Base-by-base conservation (phyloP, 352 stramenopile genomes). In the Lagenidium sp. region DNA sequence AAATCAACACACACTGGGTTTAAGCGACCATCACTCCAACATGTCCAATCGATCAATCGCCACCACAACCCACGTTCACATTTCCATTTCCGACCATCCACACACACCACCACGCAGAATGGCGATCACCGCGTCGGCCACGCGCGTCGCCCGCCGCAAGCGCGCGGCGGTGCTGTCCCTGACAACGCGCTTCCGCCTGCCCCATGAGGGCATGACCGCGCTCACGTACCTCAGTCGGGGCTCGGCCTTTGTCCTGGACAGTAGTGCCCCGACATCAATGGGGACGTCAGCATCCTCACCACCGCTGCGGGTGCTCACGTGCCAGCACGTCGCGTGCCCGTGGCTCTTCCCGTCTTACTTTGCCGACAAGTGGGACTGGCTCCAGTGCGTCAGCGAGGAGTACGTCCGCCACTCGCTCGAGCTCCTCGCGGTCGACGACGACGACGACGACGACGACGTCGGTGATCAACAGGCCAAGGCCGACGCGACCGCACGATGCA, bases 261-360 rank as follows among this genome's bases (percentile, higher is more conserved):
- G 45, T 41, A 41, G 36, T n/a, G 34, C n/a, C 16, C 21, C 52
- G 18, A 12, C 36, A 19, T 21, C 6, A 10, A 28, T 50, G 12
- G 1, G 26, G n/a, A 29, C 41, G 13, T n/a, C n/a, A n/a, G n/a
- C n/a, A n/a, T n/a, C n/a, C n/a, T n/a, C n/a, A n/a, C n/a, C n/a
- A n/a, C n/a, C n/a, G n/a, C 36, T 60, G 26, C 46, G 47, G 29
- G 59, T 91, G 28, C 55, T 89, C 59, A 89, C 79, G 39, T 87
- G 71, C 41, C 73, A 87, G 47, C 79, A 92, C 47, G 77, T 92
- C 20, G 77, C 75, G 32, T 92, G 76, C 61, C 79, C 76, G 29
- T 88, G 79, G 79, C 56, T 73, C 4, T 89, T 86, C 55, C 74
- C 74, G 11, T 62, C 61, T 36, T 89, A 92, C 52, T 92, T 88